Evolutionary conservation across 345 rosid genomes (phyloP), one percentile per base, ranked within the genome.

Genomic region (Boechera divaricarpa): DNA sequence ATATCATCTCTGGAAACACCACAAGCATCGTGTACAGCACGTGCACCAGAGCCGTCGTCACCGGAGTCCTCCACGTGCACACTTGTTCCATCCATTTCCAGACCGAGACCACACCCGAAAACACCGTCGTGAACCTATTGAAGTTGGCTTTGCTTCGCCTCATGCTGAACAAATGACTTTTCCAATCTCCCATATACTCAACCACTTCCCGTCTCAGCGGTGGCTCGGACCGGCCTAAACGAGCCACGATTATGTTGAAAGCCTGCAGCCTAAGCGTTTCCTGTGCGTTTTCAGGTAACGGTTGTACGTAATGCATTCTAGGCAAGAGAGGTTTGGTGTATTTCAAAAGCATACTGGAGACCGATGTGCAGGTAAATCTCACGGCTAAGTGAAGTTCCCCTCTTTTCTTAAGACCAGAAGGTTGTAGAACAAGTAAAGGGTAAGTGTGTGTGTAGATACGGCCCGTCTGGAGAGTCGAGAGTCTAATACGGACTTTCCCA

Each of bases 401-500:
- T 82, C 63, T 80, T 74, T 88, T 86, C 83, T 85, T 86, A 12
- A 86, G 71, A 53, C 90, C 92, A 7, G 63, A 54, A 12, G 86
- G 81, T 26, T 53, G 74, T 29, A 86, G 66, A 9, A 78, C 86
- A 15, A 86, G 69, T 13, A 87, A 82, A 7, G 91, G 92, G 68
- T 86, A 88, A 1, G 88, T 74, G 53, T 81, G 76, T 0, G 87
- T 80, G 79, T 86, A 88, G 16, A 88, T 83, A 33, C 82, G 76
- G 5, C 78, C 84, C 0, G 88, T 80, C 48, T 85, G 87, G 1
- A 88, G 88, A 1, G 88, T 83, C 0, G 92, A 86, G 28, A 88
- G 68, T 18, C 90, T 83, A n/a, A 88, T 83, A 6, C 90, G 83
- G 3, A 88, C 87, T 80, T 88, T 86, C 13, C 92, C 92, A 31